phyloP scores from a whole-genome alignment of 345 rosid species.

The Populus simonii region DNA sequence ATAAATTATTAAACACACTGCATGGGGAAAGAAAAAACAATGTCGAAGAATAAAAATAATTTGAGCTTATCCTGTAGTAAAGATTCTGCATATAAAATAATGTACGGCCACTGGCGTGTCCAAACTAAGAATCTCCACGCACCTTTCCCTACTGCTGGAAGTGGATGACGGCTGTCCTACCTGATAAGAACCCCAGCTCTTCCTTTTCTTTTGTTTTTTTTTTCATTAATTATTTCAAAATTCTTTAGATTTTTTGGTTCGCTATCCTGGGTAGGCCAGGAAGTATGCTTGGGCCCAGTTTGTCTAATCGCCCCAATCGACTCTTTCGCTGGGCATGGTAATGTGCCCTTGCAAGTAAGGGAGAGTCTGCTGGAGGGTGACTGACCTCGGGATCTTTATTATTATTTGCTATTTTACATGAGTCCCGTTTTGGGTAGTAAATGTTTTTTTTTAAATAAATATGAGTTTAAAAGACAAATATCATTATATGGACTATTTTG shows the following conservation, averaged over 20 bases:
- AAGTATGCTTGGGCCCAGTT: background rate
- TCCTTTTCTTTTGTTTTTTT: background rate
- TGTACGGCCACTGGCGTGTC: background rate
- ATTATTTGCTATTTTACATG: too few species aligned
- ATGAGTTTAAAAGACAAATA: too few species aligned
- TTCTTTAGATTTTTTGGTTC: background rate
- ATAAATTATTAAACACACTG: too few species aligned
- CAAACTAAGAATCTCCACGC: background rate
- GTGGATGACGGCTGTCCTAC: constrained; percentile 1
- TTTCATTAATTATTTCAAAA: too few species aligned
- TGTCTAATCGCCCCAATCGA: background rate
- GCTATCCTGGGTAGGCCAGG: background rate
- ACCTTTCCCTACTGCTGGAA: background rate
- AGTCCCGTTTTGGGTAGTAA: too few species aligned
- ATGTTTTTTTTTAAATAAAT: too few species aligned
- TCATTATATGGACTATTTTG: too few species aligned
- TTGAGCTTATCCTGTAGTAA: background rate
- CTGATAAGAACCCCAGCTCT: background rate
- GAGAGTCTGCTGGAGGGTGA: too few species aligned
- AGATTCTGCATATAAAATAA: background rate
- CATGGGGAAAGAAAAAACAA: too few species aligned
- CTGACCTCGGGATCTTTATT: too few species aligned
- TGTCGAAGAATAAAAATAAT: background rate
- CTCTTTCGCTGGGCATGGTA: too few species aligned
- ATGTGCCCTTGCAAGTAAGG: too few species aligned